phyloP scores from a whole-genome alignment of 768 basidiomycete genomes.

The Lactifluus pinguis region DNA sequence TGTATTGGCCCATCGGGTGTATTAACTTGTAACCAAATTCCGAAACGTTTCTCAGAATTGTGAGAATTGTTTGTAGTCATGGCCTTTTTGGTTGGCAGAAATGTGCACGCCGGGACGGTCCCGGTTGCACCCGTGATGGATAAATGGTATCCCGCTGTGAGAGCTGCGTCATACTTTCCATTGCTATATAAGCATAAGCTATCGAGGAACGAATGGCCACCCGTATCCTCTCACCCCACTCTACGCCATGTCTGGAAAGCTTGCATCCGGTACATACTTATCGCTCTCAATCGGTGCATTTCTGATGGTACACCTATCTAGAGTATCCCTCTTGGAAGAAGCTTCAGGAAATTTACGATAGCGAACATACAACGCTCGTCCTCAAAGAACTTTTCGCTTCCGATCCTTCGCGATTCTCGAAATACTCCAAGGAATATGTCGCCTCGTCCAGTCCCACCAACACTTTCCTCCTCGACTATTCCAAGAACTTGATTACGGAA shows the following conservation, averaged over 20 bases:
- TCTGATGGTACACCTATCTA: constrained; percentile 27
- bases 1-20: no score
- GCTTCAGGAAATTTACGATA: constrained; percentile 76
- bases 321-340: constrained; percentile 89
- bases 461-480: constrained; percentile 89
- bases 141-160: background rate
- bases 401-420: constrained; percentile 80
- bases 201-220: background rate
- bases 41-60: background rate
- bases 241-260: constrained; percentile 16
- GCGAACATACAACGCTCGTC: constrained; percentile 61
- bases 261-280: constrained; percentile 17
- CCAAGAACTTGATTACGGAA: constrained; percentile 90
- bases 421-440: constrained; percentile 72
- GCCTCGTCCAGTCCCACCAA: constrained; percentile 56
- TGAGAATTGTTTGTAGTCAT: background rate
- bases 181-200: background rate
- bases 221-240: background rate
- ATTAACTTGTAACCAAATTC: no score
- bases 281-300: background rate
- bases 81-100: background rate
- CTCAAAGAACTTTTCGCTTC: constrained; percentile 89
- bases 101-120: background rate
- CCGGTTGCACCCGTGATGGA: background rate
- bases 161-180: constrained; percentile 6